Base-by-base conservation (phyloP, 1,284 basidiomycete species). In the Moesziomyces sp. region DNA sequence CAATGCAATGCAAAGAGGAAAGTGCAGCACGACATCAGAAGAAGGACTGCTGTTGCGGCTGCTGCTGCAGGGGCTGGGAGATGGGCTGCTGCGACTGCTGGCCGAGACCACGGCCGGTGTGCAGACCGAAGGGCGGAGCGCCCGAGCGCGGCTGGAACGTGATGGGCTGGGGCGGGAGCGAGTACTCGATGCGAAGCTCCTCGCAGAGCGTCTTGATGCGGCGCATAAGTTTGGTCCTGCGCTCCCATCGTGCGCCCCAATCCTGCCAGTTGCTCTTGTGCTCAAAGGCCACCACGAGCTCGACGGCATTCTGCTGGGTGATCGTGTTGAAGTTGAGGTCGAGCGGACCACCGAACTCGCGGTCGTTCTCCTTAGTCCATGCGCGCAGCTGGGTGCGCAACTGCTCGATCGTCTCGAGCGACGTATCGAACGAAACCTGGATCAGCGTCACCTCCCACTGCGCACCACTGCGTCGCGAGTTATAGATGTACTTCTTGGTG, bases 201-300 rank as follows among this genome's bases (percentile, higher is more conserved):
- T 81, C 71, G 46, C 68, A 73, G 10, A 70, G 51, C 24, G 57
- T 58, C 60, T 81, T 81, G 64, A 83, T 58, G 47, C 68, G 64
- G 30, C 74, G 76, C 78, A 84, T 82, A 21, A 84, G 44, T 52
- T 77, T 74, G 40, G 80, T 83, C 46, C 83, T 66, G 21, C 81
- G 58, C 45, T 61, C 62, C 84, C 83, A 93, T 58, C 92, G 87
- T 14, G 88, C 91, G 54, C 91, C 91, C 92, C 92, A 93, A 75
- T 93, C 91, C 83, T 93, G 92, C 92, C 92, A 93, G 81, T 92
- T 92, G 43, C 90, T 87, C 89, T 86, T 86, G 88, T 91, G 92
- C 84, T 93, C 92, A 82, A 93, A 88, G 18, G 89, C 89, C 49
- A 93, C 87, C 46, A 72, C 48, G 14, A 83, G 53, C 44, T 74